These are phyloP conservation scores for Citrus unshiu DNA, from an alignment of 345 rosid genomes.

Conservation along the genomic window DNA sequence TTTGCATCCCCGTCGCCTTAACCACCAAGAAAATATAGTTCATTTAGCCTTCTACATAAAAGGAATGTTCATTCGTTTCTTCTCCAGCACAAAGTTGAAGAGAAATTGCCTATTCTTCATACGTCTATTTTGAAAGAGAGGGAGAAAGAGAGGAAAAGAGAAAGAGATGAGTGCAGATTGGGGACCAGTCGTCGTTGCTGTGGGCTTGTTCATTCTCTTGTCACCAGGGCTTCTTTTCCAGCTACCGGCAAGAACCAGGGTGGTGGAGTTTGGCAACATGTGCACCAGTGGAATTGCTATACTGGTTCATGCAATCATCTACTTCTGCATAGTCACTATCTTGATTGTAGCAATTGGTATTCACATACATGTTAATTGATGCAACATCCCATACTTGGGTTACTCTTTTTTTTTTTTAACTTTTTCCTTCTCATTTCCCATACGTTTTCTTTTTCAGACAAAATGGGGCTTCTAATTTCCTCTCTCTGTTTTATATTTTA, in stretches of 20 bases:
- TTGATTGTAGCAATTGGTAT: slow-evolving; percentile 68
- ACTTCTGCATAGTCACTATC: slow-evolving; percentile 76
- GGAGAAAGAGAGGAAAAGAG: not conserved
- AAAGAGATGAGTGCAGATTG: slow-evolving; percentile 65
- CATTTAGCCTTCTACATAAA: slow-evolving; percentile 24
- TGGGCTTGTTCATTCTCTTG: slow-evolving; percentile 64
- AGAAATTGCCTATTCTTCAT: not conserved
- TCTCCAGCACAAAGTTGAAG: not conserved
- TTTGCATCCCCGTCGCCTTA: slow-evolving; percentile 50
- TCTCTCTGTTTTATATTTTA: not conserved
- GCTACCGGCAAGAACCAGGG: slow-evolving; percentile 68
- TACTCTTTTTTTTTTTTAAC: not conserved
- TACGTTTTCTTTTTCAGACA: not conserved
- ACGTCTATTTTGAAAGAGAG: not conserved
- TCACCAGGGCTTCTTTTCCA: slow-evolving; percentile 93
- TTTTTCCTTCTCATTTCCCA: not conserved
- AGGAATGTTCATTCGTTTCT: not conserved
- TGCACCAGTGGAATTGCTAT: slow-evolving; percentile 84
- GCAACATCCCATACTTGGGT: not conserved
- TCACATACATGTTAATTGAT: slow-evolving; percentile 47
- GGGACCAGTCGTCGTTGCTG: slow-evolving; percentile 79
- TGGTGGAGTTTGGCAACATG: slow-evolving; percentile 95
- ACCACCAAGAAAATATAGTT: slow-evolving; percentile 39
- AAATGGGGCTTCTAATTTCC: not conserved
- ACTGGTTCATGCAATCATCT: slow-evolving; percentile 79